Evolutionary conservation across 2,329 filamentous ascomycete species (phyloP).

Genomic region (Neurospora sp.): DNA sequence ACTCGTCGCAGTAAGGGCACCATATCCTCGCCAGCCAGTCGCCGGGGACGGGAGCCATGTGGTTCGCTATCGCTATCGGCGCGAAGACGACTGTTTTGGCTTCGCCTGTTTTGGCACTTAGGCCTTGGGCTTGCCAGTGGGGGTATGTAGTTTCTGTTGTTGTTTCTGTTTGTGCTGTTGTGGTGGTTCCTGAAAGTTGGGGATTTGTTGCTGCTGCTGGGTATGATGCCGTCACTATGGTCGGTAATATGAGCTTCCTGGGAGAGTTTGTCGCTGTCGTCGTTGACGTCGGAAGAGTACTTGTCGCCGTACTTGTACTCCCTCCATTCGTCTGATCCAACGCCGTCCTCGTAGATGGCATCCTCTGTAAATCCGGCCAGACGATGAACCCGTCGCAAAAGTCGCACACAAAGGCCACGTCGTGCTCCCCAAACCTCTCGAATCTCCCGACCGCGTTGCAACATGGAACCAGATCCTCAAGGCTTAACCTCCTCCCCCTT

Average conservation of each 20-base stretch:
- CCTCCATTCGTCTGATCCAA: constrained; percentile 12
- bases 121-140: constrained; percentile 44
- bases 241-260: background rate
- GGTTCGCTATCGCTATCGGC: constrained; percentile 48
- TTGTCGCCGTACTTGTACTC: constrained; percentile 13
- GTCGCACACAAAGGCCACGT: constrained; percentile 51
- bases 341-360: constrained; percentile 36
- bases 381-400: constrained; percentile 52
- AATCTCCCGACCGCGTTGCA: constrained; percentile 47
- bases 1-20: constrained; percentile 49
- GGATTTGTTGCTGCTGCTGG: background rate
- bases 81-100: constrained; percentile 46
- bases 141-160: constrained; percentile 18
- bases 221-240: background rate
- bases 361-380: constrained; percentile 45
- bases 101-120: constrained; percentile 28
- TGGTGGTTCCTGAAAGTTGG: background rate
- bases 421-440: constrained; percentile 42
- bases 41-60: constrained; percentile 38
- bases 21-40: constrained; percentile 43
- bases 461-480: constrained; percentile 38
- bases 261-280: background rate
- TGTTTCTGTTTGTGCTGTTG: background rate
- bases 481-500: constrained; percentile 13
- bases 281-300: background rate